Evolutionary conservation across 1,284 basidiomycete genomes (phyloP).

Genomic region (Coniferiporia sulphurascens): DNA sequence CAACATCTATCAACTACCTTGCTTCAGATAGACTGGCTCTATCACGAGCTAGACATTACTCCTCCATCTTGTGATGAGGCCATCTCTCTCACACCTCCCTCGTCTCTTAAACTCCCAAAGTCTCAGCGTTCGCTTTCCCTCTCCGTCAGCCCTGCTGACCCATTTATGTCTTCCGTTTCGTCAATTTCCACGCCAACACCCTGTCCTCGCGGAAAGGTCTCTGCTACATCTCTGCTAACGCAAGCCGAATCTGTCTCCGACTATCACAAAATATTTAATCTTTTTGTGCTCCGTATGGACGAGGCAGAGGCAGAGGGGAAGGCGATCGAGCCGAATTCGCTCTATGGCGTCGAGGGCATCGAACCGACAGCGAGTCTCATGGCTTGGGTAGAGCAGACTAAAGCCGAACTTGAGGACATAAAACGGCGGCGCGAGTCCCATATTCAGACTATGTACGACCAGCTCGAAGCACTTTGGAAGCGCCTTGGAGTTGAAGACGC

Average conservation of each 20-base stretch:
- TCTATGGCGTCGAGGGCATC: slow-evolving; percentile 48
- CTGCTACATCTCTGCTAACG: slow-evolving; percentile 1
- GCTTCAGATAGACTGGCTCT: slow-evolving; percentile 73
- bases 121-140: slow-evolving; percentile 30
- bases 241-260: slow-evolving; percentile 32
- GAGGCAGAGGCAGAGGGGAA: slow-evolving; percentile 50
- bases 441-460: slow-evolving; percentile 85
- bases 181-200: slow-evolving; percentile 17
- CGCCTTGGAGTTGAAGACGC: slow-evolving; percentile 66
- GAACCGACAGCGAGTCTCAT: slow-evolving; percentile 65
- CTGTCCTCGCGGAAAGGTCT: slow-evolving; percentile 5
- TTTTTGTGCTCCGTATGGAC: slow-evolving; percentile 57
- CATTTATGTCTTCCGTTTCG: slow-evolving; percentile 16
- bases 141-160: slow-evolving; percentile 33
- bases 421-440: slow-evolving; percentile 66
- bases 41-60: slow-evolving; percentile 69
- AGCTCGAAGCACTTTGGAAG: slow-evolving; percentile 78
- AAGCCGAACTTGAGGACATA: slow-evolving; percentile 58
- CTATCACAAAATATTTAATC: slow-evolving; percentile 56
- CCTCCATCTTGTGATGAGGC: slow-evolving; percentile 48
- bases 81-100: slow-evolving; percentile 26
- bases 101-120: slow-evolving; percentile 34
- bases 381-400: slow-evolving; percentile 54
- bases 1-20: slow-evolving; percentile 58
- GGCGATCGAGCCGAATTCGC: slow-evolving; percentile 37